These are phyloP conservation scores for Fomitopsis palustris DNA, from an alignment of 1,284 basidiomycete genomes.

Conservation along the genomic window DNA sequence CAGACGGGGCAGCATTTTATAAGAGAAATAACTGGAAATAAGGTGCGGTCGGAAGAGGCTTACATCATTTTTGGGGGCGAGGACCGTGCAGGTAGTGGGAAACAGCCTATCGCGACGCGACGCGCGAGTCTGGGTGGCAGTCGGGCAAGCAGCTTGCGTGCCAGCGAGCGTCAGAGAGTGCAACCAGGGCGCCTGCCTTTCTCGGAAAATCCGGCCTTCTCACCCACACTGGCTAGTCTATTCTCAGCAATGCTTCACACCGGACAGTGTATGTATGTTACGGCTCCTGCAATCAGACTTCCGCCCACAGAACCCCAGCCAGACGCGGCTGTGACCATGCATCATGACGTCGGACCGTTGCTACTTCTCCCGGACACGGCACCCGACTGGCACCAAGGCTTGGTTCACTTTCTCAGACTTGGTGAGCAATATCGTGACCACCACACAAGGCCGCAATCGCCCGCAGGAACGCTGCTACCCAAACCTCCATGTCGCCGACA, in stretches of 20 bases:
- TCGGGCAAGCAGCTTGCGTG: neutral
- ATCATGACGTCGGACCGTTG: neutral
- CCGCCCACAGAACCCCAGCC: neutral
- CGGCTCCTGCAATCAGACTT: neutral
- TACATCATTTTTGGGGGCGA: conserved; percentile 9
- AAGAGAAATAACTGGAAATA: neutral
- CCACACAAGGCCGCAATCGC: neutral
- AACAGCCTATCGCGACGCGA: neutral
- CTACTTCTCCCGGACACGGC: neutral
- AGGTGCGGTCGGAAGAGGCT: neutral
- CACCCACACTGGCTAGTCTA: neutral
- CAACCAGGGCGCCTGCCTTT: neutral
- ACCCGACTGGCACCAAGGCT: too few species aligned
- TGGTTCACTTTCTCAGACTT: conserved; percentile 1
- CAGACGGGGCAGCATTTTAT: conserved; percentile 19
- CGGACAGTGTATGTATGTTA: neutral
- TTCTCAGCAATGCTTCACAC: neutral
- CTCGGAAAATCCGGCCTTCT: neutral
- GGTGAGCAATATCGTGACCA: neutral
- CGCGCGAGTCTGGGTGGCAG: neutral
- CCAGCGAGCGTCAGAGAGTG: neutral
- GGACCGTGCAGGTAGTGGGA: conserved; percentile 9
- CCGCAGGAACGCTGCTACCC: neutral
- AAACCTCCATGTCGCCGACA: neutral
- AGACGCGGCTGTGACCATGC: conserved; percentile 2